A percentile compares a stretch with the other conserved stretches of the same genome.
These are phyloP conservation scores for Cytospora schulzeri DNA, from an alignment of 2,329 filamentous ascomycete genomes.

Conservation along the genomic window DNA sequence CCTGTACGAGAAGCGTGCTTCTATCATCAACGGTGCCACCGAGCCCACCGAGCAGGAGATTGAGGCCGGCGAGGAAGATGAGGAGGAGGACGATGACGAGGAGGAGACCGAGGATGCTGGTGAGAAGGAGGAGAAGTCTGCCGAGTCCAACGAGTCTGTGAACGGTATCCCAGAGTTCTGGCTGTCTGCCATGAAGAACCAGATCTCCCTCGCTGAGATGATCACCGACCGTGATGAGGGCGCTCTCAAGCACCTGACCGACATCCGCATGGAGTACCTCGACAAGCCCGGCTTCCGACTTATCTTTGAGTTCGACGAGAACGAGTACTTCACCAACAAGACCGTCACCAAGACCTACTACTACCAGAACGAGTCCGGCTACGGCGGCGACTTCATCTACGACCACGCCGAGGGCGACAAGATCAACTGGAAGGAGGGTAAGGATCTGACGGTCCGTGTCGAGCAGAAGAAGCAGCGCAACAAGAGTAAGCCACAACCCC, in stretches of 20 bases:
- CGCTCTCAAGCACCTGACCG: constrained; percentile 84
- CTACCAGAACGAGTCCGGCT: constrained; percentile 98
- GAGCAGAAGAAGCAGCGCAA: constrained; percentile 99
- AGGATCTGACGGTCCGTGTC: constrained; percentile 90
- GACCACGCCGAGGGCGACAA: constrained; percentile 98
- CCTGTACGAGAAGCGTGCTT: constrained; percentile 90
- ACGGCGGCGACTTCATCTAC: constrained; percentile 99
- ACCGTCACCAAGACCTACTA: constrained; percentile 97
- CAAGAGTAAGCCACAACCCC: constrained; percentile 72
- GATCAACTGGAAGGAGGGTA: constrained; percentile 93
- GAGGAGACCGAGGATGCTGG: constrained; percentile 42
- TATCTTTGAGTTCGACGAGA: constrained; percentile 94
- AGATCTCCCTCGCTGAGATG: constrained; percentile 94
- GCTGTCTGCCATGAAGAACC: constrained; percentile 99
- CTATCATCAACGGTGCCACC: constrained; percentile 82
- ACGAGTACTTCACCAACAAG: constrained; percentile 98
- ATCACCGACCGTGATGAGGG: constrained; percentile 97
- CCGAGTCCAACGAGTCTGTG: constrained; percentile 57
- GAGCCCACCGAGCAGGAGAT: constrained; percentile 90
- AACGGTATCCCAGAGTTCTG: constrained; percentile 98
- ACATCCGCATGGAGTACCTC: constrained; percentile 99
- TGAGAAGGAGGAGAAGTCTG: constrained; percentile 61
- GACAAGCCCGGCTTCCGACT: constrained; percentile 97
- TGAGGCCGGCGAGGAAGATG: constrained; percentile 79
- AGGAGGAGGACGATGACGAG: constrained; percentile 68